These are phyloP conservation scores for Coffea canephora DNA, from an alignment of 257 asterid species.

Conservation along the genomic window DNA sequence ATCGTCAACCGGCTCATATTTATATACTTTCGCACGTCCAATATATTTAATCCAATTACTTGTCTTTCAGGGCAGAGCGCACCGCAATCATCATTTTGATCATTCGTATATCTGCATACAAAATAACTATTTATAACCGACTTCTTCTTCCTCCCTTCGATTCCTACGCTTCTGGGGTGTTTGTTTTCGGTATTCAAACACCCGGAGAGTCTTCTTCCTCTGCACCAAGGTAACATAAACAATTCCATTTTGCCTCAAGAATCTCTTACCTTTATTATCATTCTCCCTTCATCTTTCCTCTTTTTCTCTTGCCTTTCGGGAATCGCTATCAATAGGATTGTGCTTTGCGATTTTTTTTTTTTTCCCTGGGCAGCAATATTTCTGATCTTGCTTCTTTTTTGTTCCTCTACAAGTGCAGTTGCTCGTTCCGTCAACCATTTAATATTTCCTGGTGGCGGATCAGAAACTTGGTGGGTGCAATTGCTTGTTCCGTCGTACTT, in stretches of 20 bases:
- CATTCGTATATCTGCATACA: neutral
- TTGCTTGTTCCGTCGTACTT: neutral
- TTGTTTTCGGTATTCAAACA: conserved; percentile 7
- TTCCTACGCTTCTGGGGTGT: conserved; percentile 26
- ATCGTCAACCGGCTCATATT: neutral
- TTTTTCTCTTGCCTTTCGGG: neutral
- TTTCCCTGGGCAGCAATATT: neutral
- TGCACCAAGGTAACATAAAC: neutral
- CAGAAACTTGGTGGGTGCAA: neutral
- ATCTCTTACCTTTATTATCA: neutral
- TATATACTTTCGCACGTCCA: conserved; percentile 2
- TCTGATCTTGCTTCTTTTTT: neutral
- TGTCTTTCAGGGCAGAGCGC: neutral
- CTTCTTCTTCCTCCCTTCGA: conserved; percentile 23
- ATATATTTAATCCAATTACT: neutral
- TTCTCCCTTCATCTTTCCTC: neutral
- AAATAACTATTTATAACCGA: conserved; percentile 4
- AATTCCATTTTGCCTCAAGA: neutral
- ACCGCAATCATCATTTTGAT: no score
- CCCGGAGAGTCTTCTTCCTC: conserved; percentile 24
- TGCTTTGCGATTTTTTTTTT: neutral
- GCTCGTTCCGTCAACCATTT: neutral
- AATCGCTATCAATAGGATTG: neutral
- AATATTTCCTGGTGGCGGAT: neutral
- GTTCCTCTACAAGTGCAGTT: neutral